A percentile compares a stretch with the other conserved stretches of the same genome.
These are phyloP conservation scores for Mikania micrantha DNA, from an alignment of 129 eudicot species.

Conservation along the genomic window DNA sequence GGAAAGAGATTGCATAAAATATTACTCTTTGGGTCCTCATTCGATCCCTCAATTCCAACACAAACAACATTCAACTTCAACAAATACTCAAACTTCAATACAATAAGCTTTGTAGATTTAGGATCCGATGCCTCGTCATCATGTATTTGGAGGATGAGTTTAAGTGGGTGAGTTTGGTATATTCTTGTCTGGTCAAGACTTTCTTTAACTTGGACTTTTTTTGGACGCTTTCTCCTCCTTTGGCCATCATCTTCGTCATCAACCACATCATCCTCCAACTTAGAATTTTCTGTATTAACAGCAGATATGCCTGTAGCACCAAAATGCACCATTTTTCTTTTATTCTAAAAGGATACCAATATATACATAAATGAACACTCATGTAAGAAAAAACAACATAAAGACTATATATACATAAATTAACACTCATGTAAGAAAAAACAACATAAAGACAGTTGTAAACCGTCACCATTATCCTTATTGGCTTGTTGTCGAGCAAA, in stretches of 20 bases:
- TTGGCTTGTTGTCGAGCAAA: conserved; percentile 80
- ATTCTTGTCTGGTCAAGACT: conserved; percentile 63
- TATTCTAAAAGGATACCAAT: not conserved
- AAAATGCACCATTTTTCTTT: not conserved
- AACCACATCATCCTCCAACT: conserved; percentile 67
- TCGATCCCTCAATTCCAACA: conserved; percentile 75
- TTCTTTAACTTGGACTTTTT: conserved; percentile 69
- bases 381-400: conserved; percentile 8
- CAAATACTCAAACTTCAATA: conserved; percentile 74
- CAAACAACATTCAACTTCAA: conserved; percentile 77
- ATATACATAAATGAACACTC: not conserved
- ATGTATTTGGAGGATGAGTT: conserved; percentile 56
- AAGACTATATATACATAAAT: not conserved
- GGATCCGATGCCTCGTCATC: conserved; percentile 58
- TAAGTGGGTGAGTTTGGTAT: conserved; percentile 84
- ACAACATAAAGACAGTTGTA: not conserved
- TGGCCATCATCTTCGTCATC: conserved; percentile 98
- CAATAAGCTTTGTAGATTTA: conserved; percentile 52
- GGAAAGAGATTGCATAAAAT: conserved; percentile 93
- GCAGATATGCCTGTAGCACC: conserved; percentile 42
- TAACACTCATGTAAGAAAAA: conserved; percentile 7
- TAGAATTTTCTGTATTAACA: conserved; percentile 51
- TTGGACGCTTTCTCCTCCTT: conserved; percentile 91
- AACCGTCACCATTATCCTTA: conserved; percentile 54
- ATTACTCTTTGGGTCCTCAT: conserved; percentile 54